These are phyloP conservation scores for Arthrobotrys pseudoclavata DNA, from an alignment of 2,329 filamentous ascomycete genomes.

Conservation along the genomic window DNA sequence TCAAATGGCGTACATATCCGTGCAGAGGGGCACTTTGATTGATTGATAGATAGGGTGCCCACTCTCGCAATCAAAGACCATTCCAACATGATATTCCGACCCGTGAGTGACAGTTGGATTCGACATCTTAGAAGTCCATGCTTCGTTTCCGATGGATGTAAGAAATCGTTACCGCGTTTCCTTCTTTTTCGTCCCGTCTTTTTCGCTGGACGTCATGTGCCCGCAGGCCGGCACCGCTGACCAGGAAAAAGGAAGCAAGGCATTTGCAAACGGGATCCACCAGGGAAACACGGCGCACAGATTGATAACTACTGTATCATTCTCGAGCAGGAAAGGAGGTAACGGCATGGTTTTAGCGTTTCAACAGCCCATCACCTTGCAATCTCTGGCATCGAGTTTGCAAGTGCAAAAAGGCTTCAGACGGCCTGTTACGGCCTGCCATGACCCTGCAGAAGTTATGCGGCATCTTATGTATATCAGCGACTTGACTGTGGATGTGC, in stretches of 20 bases:
- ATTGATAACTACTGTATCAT: constrained; percentile 25
- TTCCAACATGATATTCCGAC: constrained; percentile 21
- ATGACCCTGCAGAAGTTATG: background rate
- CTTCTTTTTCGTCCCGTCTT: constrained; percentile 43
- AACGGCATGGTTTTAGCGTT: constrained; percentile 49
- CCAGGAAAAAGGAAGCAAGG: constrained; percentile 40
- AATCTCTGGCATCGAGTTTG: constrained; percentile 33
- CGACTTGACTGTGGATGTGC: background rate
- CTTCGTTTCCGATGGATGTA: constrained; percentile 10
- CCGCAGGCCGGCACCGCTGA: constrained; percentile 25
- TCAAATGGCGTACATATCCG: constrained; percentile 33
- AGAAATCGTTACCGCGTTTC: constrained; percentile 46
- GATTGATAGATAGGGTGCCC: constrained; percentile 35
- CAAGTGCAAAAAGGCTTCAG: constrained; percentile 12
- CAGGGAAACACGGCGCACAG: constrained; percentile 39
- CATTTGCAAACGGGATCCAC: constrained; percentile 31
- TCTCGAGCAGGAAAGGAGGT: constrained; percentile 48
- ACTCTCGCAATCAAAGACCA: constrained; percentile 40
- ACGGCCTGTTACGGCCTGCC: constrained; percentile 6
- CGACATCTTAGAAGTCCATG: constrained; percentile 5
- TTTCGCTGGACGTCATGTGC: constrained; percentile 50
- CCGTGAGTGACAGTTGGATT: constrained; percentile 14
- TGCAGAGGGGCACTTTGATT: constrained; percentile 15
- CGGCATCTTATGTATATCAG: background rate
- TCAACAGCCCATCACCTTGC: constrained; percentile 51